These are phyloP conservation scores for Fusarium abutilonis DNA, from an alignment of 2,329 filamentous ascomycete genomes.

Conservation along the genomic window DNA sequence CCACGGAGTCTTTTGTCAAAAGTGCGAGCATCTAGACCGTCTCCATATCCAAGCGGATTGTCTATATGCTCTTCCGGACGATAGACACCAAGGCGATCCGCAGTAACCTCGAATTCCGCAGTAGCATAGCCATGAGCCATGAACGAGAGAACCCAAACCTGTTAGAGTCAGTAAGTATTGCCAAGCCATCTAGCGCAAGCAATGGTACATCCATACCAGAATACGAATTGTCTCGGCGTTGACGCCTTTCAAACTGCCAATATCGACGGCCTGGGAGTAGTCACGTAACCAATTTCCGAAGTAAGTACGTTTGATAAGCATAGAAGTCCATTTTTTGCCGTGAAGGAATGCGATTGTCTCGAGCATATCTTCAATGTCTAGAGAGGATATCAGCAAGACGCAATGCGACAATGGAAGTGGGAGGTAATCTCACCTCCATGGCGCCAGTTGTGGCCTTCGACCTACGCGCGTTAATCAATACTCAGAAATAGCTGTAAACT, in stretches of 20 bases:
- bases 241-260: slow-evolving; percentile 80
- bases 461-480: slow-evolving; percentile 51
- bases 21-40: slow-evolving; percentile 83
- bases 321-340: slow-evolving; percentile 85
- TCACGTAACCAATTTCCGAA: slow-evolving; percentile 90
- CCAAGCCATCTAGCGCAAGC: background rate
- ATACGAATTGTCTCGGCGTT: slow-evolving; percentile 82
- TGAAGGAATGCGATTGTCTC: slow-evolving; percentile 79
- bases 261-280: slow-evolving; percentile 85
- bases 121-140: slow-evolving; percentile 87
- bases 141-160: slow-evolving; percentile 83
- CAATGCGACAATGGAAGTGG: slow-evolving; percentile 8
- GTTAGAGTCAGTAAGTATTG: slow-evolving; percentile 5
- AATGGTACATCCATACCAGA: slow-evolving; percentile 56
- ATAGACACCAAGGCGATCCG: slow-evolving; percentile 82
- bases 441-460: slow-evolving; percentile 75
- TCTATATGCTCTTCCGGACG: slow-evolving; percentile 79
- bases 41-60: slow-evolving; percentile 86
- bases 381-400: slow-evolving; percentile 21
- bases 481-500: background rate
- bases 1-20: slow-evolving; percentile 84
- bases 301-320: slow-evolving; percentile 80
- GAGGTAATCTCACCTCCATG: slow-evolving; percentile 64
- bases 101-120: slow-evolving; percentile 83
- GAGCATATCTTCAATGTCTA: slow-evolving; percentile 83